Evolutionary conservation across 2,329 filamentous ascomycete species (phyloP), one percentile per base, ranked within the genome.

Genomic region (Neospermospora avenae): DNA sequence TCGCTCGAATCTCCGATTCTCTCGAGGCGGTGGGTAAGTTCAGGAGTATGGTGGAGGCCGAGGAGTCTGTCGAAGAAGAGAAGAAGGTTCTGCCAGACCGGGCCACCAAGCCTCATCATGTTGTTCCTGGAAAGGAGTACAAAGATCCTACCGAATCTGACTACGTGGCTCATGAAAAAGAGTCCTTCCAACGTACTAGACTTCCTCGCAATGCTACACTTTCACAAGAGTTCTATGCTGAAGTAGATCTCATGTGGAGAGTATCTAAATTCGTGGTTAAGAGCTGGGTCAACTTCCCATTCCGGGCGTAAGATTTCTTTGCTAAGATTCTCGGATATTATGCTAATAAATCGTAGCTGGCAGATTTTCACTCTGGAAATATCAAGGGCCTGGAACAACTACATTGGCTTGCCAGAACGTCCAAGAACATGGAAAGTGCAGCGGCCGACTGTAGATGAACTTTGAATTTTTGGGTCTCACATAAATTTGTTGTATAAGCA

Each of bases 1-100:
- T 97, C 61, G 91, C 90, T 31, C 85, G 93, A 37, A 86, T 98
- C 64, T 91, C 90, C 64, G 87, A 89, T 73, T 95, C 91, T 55
- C 77, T 99, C 63, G 80, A 82, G 35, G 88, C 91, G 0, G 82
- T 96, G 45, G 83, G 85, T 58, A 80, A 86, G 57, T 98, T 99
- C 77, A 77, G 81, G 54, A 69, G 68, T 28, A 82, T 86, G 78
- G 76, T 82, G 11, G 77, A 77, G 61, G 73, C 62, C 2, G 65
- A 74, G 56, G 66, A 70, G n/a, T 34, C 22, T 11, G 31, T 24
- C 22, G 44, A 22, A 22, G 55, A 48, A 37, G 56, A 55, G 13
- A 25, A 45, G n/a, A 46, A 57, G 11, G 31, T 16, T 6, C 44
- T 57, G 22, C 60, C 68, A 3, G 69, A 72, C 42, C 66, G 70